phyloP scores from a whole-genome alignment of 768 basidiomycete species.

The Auriscalpium orientale region DNA sequence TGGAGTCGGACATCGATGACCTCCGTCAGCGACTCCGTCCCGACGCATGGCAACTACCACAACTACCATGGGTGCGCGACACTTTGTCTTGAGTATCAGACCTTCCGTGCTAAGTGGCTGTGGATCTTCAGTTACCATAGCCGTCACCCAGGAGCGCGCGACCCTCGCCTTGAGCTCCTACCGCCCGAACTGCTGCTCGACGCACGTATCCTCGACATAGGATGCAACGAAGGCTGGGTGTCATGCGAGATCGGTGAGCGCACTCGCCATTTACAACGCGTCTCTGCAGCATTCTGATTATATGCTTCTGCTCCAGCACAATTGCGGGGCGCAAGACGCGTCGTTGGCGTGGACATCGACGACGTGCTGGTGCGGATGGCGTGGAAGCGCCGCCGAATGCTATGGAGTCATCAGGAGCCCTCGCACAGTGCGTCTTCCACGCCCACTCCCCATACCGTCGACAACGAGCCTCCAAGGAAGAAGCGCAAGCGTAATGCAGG shows the following conservation, averaged over 20 bases:
- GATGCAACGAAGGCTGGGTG: conserved; percentile 83
- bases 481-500: conserved; percentile 15
- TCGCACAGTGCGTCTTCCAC: not conserved
- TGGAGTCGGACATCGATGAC: conserved; percentile 4
- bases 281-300: too few relatives aligned
- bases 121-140: conserved; percentile 3
- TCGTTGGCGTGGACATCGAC: conserved; percentile 85
- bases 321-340: conserved; percentile 48
- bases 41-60: conserved; percentile 16
- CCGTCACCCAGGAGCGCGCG: conserved; percentile 21
- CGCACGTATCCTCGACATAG: conserved; percentile 69
- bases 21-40: conserved; percentile 2
- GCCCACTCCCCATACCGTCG: not conserved
- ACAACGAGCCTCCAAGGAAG: conserved; percentile 8
- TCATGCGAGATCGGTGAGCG: conserved; percentile 75
- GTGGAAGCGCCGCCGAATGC: conserved; percentile 60
- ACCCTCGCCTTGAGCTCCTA: conserved; percentile 60
- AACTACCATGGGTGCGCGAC: conserved; percentile 12
- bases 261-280: too few relatives aligned
- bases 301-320: conserved; percentile 41
- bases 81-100: not conserved
- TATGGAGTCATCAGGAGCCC: conserved; percentile 65
- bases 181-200: conserved; percentile 43
- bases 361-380: conserved; percentile 64
- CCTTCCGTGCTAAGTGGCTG: too few relatives aligned